phyloP scores from a whole-genome alignment of 495 filamentous ascomycete species.

The Xylaria longipes region DNA sequence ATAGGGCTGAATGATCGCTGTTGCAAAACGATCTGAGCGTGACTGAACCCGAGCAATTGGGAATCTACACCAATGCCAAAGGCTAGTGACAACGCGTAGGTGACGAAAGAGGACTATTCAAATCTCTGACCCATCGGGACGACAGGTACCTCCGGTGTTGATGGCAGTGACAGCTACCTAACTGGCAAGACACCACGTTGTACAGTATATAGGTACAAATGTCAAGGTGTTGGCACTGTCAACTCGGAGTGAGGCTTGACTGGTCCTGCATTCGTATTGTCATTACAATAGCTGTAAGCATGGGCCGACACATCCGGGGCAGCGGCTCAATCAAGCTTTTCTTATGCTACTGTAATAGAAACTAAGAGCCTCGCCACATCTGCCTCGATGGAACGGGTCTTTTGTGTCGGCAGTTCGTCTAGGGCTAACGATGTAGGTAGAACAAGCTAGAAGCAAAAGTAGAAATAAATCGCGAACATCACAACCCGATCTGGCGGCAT shows the following conservation, averaged over 20 bases:
- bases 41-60: neutral
- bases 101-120: neutral
- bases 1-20: conserved; percentile 11
- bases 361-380: conserved; percentile 8
- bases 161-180: no score
- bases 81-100: neutral
- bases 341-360: neutral
- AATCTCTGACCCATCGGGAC: neutral
- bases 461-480: conserved; percentile 1
- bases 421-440: neutral
- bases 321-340: neutral
- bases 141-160: neutral
- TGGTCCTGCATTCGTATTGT: neutral
- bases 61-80: neutral
- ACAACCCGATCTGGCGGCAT: neutral
- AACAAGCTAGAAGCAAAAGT: neutral
- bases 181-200: neutral
- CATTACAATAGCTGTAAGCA: neutral
- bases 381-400: neutral
- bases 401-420: neutral
- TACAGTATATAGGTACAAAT: neutral
- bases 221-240: neutral
- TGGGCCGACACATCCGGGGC: conserved; percentile 1
- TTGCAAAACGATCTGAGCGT: neutral
- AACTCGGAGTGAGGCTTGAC: neutral